Evolutionary conservation across 2,329 filamentous ascomycete species (phyloP).

Genomic region (Pestalotiopsis sp.): DNA sequence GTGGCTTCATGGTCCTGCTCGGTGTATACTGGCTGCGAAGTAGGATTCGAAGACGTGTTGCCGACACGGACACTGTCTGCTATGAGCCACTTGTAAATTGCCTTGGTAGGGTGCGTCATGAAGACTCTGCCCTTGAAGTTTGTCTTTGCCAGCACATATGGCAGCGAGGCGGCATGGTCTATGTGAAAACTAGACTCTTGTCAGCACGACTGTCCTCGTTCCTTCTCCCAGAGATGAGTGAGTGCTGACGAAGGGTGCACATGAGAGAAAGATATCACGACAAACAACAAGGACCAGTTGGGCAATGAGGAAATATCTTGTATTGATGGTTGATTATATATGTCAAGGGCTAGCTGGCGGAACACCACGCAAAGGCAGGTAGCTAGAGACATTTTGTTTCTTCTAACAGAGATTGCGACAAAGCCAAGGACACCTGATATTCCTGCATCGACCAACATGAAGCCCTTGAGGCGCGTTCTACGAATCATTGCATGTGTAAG

Average conservation of each 20-base stretch:
- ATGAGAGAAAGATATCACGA: conserved; percentile 20
- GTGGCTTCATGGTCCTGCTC: conserved; percentile 95
- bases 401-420: conserved; percentile 9
- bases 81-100: conserved; percentile 99
- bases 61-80: conserved; percentile 94
- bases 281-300: conserved; percentile 28
- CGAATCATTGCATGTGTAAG: conserved; percentile 3
- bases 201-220: conserved; percentile 16
- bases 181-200: conserved; percentile 79
- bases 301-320: conserved; percentile 38
- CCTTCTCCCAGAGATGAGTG: not conserved
- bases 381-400: not conserved
- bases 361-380: conserved; percentile 11
- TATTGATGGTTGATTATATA: conserved; percentile 45
- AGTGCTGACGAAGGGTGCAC: not conserved
- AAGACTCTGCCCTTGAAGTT: conserved; percentile 97
- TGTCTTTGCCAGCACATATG: conserved; percentile 96
- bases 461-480: conserved; percentile 21
- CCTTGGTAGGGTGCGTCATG: conserved; percentile 99
- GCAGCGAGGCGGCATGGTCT: conserved; percentile 97
- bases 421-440: conserved; percentile 22
- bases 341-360: conserved; percentile 18
- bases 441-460: conserved; percentile 24
- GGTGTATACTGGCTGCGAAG: conserved; percentile 82
- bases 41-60: conserved; percentile 65